A percentile compares a stretch with the other conserved stretches of the same genome.
Conservation (phyloP, 306 rosid species). For the Acacia crassicarpa region DNA sequence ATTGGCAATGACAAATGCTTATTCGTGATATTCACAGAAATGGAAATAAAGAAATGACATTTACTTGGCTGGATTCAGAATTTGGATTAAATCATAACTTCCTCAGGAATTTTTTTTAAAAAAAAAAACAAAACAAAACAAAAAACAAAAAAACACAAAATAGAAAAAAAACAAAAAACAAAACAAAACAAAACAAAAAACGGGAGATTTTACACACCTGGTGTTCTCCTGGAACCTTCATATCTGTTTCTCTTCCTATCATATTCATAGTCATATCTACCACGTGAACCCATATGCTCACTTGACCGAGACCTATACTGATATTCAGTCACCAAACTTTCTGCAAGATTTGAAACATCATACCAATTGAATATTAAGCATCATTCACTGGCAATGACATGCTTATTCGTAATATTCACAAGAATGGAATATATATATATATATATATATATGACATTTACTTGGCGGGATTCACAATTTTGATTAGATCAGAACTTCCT, state of each 20-base stretch:
- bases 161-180: background rate
- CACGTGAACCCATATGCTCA: slow-evolving; percentile 41
- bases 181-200: background rate
- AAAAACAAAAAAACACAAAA: background rate
- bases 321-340: slow-evolving; percentile 56
- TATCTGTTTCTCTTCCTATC: slow-evolving; percentile 69
- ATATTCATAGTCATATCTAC: slow-evolving; percentile 60
- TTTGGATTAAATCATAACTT: background rate
- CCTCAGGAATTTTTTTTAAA: background rate
- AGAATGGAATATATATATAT: no score
- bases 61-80: slow-evolving; percentile 2
- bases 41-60: slow-evolving; percentile 12
- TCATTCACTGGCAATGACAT: background rate
- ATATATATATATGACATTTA: background rate
- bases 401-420: slow-evolving; percentile 3
- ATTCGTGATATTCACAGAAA: slow-evolving; percentile 7
- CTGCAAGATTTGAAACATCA: slow-evolving; percentile 42
- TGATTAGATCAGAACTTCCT: background rate
- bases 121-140: background rate
- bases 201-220: slow-evolving; percentile 48
- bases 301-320: slow-evolving; percentile 34
- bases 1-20: background rate
- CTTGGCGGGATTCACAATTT: slow-evolving; percentile 1
- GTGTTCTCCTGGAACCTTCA: slow-evolving; percentile 75
- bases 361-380: slow-evolving; percentile 21